Percentiles rank a stretch among this genome's conserved stretches.
phyloP scores from a whole-genome alignment of 208 protist species.

The Histomonas meleagridis region DNA sequence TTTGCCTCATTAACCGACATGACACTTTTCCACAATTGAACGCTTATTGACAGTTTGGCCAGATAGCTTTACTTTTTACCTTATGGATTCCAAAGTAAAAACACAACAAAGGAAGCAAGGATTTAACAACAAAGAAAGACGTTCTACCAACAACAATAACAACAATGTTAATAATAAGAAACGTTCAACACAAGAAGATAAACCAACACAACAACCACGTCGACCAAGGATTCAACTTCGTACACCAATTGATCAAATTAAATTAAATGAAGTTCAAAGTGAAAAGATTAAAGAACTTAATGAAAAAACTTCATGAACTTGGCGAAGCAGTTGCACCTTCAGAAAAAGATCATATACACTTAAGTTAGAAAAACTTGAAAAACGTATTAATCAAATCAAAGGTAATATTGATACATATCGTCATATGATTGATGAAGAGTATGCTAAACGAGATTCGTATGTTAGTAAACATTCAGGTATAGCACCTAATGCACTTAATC shows the following conservation, averaged over 20 bases:
- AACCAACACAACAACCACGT: neutral
- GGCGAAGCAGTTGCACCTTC: neutral
- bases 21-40: too few species aligned
- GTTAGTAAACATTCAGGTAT: too few species aligned
- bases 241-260: neutral
- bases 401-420: neutral
- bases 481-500: too few species aligned
- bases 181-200: too few species aligned
- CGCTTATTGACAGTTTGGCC: too few species aligned
- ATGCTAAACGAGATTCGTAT: neutral
- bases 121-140: too few species aligned
- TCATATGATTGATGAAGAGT: neutral
- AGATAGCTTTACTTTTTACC: too few species aligned
- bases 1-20: too few species aligned
- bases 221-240: neutral
- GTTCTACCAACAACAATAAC: too few species aligned
- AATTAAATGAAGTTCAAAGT: neutral
- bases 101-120: too few species aligned
- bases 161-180: too few species aligned
- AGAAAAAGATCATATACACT: neutral
- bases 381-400: neutral
- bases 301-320: neutral
- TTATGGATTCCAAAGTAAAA: too few species aligned
- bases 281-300: neutral
- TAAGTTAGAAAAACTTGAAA: neutral